Percentiles rank a stretch among this genome's conserved stretches.
Conservation (phyloP, 1,284 basidiomycete species). For the Austroboletus novae-zelandiae region DNA sequence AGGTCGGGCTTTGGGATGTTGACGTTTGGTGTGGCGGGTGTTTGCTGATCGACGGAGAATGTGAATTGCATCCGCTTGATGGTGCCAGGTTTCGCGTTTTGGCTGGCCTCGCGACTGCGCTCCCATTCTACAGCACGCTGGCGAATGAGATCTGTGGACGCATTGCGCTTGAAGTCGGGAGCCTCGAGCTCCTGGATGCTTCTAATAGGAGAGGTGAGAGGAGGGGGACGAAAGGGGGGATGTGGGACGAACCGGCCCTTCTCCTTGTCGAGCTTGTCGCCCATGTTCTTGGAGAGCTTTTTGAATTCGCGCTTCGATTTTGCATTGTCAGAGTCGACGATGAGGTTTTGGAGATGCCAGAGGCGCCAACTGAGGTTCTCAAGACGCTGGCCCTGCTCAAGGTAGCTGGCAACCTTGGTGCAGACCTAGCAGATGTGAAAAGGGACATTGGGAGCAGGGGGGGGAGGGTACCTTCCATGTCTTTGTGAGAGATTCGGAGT, state of each 20-base stretch:
- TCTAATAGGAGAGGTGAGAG: conserved; percentile 42
- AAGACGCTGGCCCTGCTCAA: conserved; percentile 81
- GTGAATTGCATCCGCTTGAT: conserved; percentile 85
- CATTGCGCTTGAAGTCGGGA: conserved; percentile 72
- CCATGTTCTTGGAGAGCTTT: conserved; percentile 79
- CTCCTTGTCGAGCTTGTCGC: conserved; percentile 84
- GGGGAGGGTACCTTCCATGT: conserved; percentile 72
- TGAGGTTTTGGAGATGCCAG: conserved; percentile 84
- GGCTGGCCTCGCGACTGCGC: conserved; percentile 69
- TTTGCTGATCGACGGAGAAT: conserved; percentile 72
- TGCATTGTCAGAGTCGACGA: conserved; percentile 83
- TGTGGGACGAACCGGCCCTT: conserved; percentile 65
- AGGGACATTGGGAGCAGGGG: conserved; percentile 4
- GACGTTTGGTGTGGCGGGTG: conserved; percentile 42
- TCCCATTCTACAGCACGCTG: conserved; percentile 78
- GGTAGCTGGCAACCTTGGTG: conserved; percentile 81
- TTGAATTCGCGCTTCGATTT: conserved; percentile 84
- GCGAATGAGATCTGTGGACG: conserved; percentile 70
- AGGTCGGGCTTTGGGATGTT: conserved; percentile 61
- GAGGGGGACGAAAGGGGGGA: conserved; percentile 23
- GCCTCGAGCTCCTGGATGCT: conserved; percentile 78
- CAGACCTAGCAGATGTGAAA: conserved; percentile 53
- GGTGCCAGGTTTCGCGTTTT: conserved; percentile 58
- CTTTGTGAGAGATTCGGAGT: conserved; percentile 77
- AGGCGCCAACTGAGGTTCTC: conserved; percentile 86